Conservation (phyloP, 306 rosid species). For the Erythrophleum fordii region DNA sequence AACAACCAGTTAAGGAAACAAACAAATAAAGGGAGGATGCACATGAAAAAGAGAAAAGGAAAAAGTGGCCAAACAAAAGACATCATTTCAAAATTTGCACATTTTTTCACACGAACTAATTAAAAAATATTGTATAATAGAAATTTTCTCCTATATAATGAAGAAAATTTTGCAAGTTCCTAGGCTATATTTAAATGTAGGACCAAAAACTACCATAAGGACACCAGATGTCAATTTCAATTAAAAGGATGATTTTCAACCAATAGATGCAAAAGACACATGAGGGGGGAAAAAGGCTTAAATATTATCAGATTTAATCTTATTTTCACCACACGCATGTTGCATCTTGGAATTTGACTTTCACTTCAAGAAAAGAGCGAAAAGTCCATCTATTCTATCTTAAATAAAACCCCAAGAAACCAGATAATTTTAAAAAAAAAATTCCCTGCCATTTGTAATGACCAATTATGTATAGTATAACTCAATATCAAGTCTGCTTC, state of each 20-base stretch:
- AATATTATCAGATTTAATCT: neutral
- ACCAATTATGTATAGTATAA: too few relatives aligned
- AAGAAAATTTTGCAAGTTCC: slow-evolving; percentile 1
- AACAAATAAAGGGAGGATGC: slow-evolving; percentile 10
- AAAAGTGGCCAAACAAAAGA: slow-evolving; percentile 2
- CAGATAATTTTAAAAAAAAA: neutral
- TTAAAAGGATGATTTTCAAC: neutral
- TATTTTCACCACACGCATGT: neutral
- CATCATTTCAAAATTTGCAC: slow-evolving; percentile 29
- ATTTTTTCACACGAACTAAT: neutral
- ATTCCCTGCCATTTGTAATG: too few relatives aligned
- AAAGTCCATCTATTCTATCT: neutral
- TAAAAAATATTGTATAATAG: neutral
- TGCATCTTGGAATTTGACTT: neutral
- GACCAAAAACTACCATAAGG: neutral
- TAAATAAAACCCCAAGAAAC: neutral
- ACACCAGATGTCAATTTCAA: neutral
- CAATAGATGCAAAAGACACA: neutral
- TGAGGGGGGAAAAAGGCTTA: too few relatives aligned
- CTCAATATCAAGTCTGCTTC: neutral
- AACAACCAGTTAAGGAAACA: slow-evolving; percentile 32
- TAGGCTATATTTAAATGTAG: slow-evolving; percentile 1
- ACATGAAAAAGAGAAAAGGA: slow-evolving; percentile 3
- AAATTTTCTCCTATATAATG: neutral
- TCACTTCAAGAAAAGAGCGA: neutral